Evolutionary conservation across 352 stramenopile species (phyloP), one percentile per base, ranked within the genome.

Genomic region (Phytophthora cactorum): DNA sequence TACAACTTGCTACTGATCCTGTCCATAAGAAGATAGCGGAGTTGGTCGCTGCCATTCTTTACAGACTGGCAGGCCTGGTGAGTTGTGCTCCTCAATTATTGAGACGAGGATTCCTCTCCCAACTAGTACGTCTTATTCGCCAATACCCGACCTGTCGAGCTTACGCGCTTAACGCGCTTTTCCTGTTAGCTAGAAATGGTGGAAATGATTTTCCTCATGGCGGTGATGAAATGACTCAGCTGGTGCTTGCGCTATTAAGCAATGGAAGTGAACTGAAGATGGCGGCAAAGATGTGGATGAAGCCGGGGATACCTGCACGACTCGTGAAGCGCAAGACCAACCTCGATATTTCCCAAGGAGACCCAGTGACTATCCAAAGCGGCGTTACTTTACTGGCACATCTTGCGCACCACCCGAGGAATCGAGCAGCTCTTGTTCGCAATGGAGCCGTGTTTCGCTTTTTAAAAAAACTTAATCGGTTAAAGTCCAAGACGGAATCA

Each of bases 391-490:
- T 94, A 4, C 61, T 92, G 11, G 82, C 86, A 5, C 75, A 88
- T 38, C 62, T 94, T n/a, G 81, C 84, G 3, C 73, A 75, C 25
- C 70, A 89, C 29, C 78, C 75, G 1, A 76, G 75, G 63, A 93
- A 93, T 46, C 84, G 83, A 46, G 53, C 34, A 1, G 55, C 84
- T 11, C 65, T 93, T 1, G 79, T 91, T 5, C 74, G 69, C 6
- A 82, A 86, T 43, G 82, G 81, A 10, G 75, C 68, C 0, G 77
- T 93, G 11, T 91, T 89, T 59, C 69, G 75, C 0, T 91, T 90
- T 56, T 60, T 92, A 8, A 77, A 74, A 27, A 73, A 65, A 10
- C 69, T 92, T 22, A 81, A 84, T 52, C 74, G 70, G 0, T 65
- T 82, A 25, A 66, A 77, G 14, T 7, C 36, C 6, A 70, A 68